Evolutionary conservation across 257 asterid genomes (phyloP).

Genomic region (Nicotiana undulata): DNA sequence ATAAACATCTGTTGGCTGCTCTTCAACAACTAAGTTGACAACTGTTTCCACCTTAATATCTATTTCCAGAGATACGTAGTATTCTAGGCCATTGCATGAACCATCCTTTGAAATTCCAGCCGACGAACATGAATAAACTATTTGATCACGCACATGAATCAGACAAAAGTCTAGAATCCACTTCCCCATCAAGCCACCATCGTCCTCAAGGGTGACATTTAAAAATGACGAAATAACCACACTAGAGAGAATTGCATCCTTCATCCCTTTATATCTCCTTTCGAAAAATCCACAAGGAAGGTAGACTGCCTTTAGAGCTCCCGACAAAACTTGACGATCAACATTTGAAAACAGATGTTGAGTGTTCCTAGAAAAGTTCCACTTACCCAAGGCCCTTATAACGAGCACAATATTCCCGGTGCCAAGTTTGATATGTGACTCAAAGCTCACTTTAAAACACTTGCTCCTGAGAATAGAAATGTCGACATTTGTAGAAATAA

Average conservation of each 20-base stretch:
- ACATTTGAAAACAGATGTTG: slow-evolving; percentile 76
- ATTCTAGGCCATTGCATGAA: slow-evolving; percentile 94
- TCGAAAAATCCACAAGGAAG: slow-evolving; percentile 77
- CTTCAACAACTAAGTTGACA: slow-evolving; percentile 83
- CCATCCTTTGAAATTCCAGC: slow-evolving; percentile 49
- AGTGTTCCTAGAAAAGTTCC: slow-evolving; percentile 72
- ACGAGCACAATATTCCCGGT: slow-evolving; percentile 78
- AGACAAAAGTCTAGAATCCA: too few species aligned
- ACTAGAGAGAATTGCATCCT: too few species aligned
- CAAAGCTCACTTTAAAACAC: slow-evolving; percentile 34
- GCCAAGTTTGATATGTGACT: slow-evolving; percentile 72
- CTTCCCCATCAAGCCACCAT: too few species aligned
- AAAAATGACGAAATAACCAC: too few species aligned
- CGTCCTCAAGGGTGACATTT: too few species aligned
- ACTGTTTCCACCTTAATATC: slow-evolving; percentile 86
- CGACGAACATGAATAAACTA: too few species aligned
- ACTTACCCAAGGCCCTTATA: slow-evolving; percentile 75
- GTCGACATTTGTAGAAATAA: too few species aligned
- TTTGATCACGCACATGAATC: too few species aligned
- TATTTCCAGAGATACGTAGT: slow-evolving; percentile 93
- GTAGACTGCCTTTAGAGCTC: slow-evolving; percentile 66
- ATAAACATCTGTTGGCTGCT: slow-evolving; percentile 86
- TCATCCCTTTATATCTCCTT: slow-evolving; percentile 88
- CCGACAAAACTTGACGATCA: slow-evolving; percentile 58
- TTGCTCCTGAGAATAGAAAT: too few species aligned